Evolutionary conservation across 257 asterid species (phyloP).

Genomic region (Echites panduratus): DNA sequence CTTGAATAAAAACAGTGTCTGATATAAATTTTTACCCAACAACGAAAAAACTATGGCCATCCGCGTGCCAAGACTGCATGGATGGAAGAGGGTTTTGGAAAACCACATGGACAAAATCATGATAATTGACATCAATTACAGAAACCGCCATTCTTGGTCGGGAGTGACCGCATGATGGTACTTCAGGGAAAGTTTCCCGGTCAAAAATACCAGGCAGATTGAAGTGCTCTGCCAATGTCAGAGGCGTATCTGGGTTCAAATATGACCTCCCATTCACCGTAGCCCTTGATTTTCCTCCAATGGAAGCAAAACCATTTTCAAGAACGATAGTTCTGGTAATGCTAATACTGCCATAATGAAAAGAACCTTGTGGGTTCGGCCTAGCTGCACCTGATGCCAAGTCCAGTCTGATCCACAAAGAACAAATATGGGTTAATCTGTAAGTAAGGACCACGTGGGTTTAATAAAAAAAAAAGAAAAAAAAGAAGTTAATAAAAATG

Average conservation of each 20-base stretch:
- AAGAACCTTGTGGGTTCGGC: slow-evolving; percentile 34
- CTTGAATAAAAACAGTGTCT: not conserved
- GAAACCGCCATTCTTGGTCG: slow-evolving; percentile 14
- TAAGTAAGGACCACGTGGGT: no score
- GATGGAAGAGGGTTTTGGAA: slow-evolving; percentile 22
- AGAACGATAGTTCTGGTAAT: slow-evolving; percentile 15
- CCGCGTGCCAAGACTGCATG: slow-evolving; percentile 28
- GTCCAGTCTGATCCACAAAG: slow-evolving; percentile 22
- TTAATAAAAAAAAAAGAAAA: no score
- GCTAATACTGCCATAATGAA: slow-evolving; percentile 23
- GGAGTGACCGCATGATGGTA: not conserved
- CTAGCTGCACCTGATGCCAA: slow-evolving; percentile 28
- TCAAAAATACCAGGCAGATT: slow-evolving; percentile 15
- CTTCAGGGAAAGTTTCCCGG: slow-evolving; percentile 14
- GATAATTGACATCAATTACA: slow-evolving; percentile 22
- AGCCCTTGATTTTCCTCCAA: slow-evolving; percentile 17
- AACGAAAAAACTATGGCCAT: slow-evolving; percentile 35
- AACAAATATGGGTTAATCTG: no score
- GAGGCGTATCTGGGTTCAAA: slow-evolving; percentile 26
- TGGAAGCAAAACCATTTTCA: slow-evolving; percentile 10
- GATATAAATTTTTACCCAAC: slow-evolving; percentile 20
- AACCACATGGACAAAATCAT: slow-evolving; percentile 26
- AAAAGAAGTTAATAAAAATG: no score
- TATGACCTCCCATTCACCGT: slow-evolving; percentile 28
- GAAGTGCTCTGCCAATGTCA: slow-evolving; percentile 30